Evolutionary conservation across 495 filamentous ascomycete genomes (phyloP).

Genomic region (Cudoniella acicularis): DNA sequence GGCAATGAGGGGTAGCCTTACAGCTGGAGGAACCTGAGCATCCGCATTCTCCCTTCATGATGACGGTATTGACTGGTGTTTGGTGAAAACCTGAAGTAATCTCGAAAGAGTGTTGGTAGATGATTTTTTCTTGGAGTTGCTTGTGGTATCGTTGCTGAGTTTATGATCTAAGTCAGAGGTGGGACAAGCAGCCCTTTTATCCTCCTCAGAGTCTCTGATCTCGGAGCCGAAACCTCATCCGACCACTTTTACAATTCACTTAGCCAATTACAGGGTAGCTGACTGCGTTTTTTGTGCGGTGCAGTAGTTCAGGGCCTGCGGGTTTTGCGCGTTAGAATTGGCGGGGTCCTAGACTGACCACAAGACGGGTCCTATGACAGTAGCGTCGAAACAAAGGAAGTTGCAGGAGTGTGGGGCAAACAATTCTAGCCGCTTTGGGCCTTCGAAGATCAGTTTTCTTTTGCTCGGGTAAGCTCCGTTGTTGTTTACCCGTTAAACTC

Average conservation of each 20-base stretch:
- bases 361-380: not conserved
- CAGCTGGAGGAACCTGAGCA: constrained; percentile 16
- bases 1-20: constrained; percentile 1
- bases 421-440: not conserved
- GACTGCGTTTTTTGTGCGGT: constrained; percentile 3
- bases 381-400: not conserved
- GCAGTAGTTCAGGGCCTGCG: not conserved
- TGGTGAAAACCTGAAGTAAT: not conserved
- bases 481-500: not conserved
- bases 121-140: not conserved
- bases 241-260: not conserved
- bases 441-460: not conserved
- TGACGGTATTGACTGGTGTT: constrained; percentile 10
- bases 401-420: not conserved
- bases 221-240: not conserved
- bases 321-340: not conserved
- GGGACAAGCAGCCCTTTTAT: constrained; percentile 2
- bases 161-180: not conserved
- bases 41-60: constrained; percentile 19
- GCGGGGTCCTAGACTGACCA: not conserved
- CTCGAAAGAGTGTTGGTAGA: not conserved
- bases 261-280: not conserved
- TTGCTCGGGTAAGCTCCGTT: not conserved
- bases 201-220: not conserved
- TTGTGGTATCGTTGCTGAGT: not conserved